These are phyloP conservation scores for Haplosporangium sp. DNA, from an alignment of 371 early-diverging fungal species.

Conservation along the genomic window DNA sequence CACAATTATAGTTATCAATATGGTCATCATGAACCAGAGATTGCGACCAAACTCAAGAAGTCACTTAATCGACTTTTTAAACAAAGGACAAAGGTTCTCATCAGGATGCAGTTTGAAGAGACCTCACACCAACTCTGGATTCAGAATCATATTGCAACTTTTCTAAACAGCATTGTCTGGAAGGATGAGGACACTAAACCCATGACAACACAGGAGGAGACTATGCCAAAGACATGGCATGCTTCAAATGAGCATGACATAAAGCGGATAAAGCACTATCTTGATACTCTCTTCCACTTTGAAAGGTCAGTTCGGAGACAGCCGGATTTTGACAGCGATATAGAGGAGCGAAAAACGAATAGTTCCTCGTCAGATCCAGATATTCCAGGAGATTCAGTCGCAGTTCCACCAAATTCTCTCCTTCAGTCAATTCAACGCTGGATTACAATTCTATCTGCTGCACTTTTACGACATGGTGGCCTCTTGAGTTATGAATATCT, in stretches of 20 bases:
- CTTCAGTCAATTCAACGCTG: slow-evolving; percentile 63
- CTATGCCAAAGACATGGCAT: background rate
- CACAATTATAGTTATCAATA: slow-evolving; percentile 53
- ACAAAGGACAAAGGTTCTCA: slow-evolving; percentile 48
- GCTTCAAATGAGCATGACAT: slow-evolving; percentile 9
- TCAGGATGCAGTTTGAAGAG: slow-evolving; percentile 51
- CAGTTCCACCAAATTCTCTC: slow-evolving; percentile 30
- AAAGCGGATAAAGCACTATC: slow-evolving; percentile 17
- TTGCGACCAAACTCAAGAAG: slow-evolving; percentile 53
- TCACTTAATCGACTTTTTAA: slow-evolving; percentile 41
- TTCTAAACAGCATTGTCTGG: slow-evolving; percentile 59
- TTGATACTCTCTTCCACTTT: slow-evolving; percentile 48
- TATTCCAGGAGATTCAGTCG: background rate
- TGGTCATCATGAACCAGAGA: slow-evolving; percentile 49
- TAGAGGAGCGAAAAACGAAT: slow-evolving; percentile 11
- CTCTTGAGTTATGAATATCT: slow-evolving; percentile 54
- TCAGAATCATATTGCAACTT: slow-evolving; percentile 56
- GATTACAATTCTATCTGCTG: slow-evolving; percentile 61
- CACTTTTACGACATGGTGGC: slow-evolving; percentile 49
- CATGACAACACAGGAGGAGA: background rate
- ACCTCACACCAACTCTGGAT: slow-evolving; percentile 64
- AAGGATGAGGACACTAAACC: slow-evolving; percentile 12
- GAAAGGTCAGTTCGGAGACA: slow-evolving; percentile 42
- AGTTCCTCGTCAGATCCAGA: background rate
- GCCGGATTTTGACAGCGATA: slow-evolving; percentile 27